phyloP scores from a whole-genome alignment of 2,329 filamentous ascomycete genomes.

The Sarocladiaceae sp. region DNA sequence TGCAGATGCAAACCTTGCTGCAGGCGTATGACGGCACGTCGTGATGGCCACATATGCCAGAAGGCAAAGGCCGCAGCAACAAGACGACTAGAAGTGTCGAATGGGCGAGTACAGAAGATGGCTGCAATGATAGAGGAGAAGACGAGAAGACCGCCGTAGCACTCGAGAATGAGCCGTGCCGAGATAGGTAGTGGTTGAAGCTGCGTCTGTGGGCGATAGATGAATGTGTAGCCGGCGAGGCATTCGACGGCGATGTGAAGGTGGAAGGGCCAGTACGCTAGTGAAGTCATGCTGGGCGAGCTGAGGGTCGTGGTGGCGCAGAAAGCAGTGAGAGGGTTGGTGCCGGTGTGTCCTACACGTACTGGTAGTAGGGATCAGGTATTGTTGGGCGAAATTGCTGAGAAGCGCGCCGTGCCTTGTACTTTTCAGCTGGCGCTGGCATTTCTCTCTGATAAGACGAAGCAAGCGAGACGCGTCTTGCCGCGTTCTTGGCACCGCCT shows the following conservation, averaged over 20 bases:
- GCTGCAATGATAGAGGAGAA: constrained; percentile 38
- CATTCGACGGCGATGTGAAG: constrained; percentile 33
- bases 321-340: neutral
- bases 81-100: constrained; percentile 25
- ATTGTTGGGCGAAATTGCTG: too few species aligned
- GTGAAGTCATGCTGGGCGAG: neutral
- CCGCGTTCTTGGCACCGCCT: too few species aligned
- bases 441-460: too few species aligned
- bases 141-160: constrained; percentile 41
- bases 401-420: too few species aligned
- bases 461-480: too few species aligned
- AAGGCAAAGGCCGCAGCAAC: constrained; percentile 35
- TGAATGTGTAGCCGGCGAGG: constrained; percentile 39
- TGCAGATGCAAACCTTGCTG: constrained; percentile 13
- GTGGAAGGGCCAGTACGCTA: constrained; percentile 24
- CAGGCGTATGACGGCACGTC: constrained; percentile 34
- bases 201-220: constrained; percentile 34
- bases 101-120: constrained; percentile 18
- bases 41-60: constrained; percentile 43
- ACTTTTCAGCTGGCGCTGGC: too few species aligned
- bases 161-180: constrained; percentile 36
- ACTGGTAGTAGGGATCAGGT: too few species aligned
- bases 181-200: constrained; percentile 33
- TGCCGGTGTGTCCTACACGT: too few species aligned
- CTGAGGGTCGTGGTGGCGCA: neutral